Evolutionary conservation across 2,329 filamentous ascomycete genomes (phyloP), one percentile per base, ranked within the genome.

Genomic region (Pseudogymnoascus verrucosus): DNA sequence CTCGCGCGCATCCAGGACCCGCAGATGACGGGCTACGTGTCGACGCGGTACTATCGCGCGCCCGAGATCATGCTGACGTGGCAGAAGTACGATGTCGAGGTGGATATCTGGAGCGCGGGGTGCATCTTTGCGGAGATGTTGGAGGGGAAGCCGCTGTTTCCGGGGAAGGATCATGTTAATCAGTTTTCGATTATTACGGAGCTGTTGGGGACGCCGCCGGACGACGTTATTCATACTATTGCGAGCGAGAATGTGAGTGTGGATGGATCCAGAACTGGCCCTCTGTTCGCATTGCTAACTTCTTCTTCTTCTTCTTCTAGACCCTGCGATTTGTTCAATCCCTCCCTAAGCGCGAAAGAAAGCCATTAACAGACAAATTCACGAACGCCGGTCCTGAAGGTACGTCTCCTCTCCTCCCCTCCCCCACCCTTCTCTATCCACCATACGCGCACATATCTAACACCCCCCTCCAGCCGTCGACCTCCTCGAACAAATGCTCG

Each of bases 41-140:
- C 95, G 59, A 99, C 95, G 67, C 84, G 95, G 82, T 99, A 99
- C 83, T 99, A 99, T 83, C 88, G 95, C 73, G 95, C 95, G 7
- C 95, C 95, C 16, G 95, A 99, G 78, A 99, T 99, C 75, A 99
- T 99, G 95, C 91, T 99, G 75, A 98, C 95, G 68, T 99, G 95
- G 95, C 95, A 99, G 82, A 99, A 99, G 80, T 99, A 99, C 78
- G 95, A 99, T 71, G 88, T 98, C 59, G 95, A 98, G 79, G 95
- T 99, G 64, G 95, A 99, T 76, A 96, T 99, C 75, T 99, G 95
- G 95, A 98, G 95, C 75, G 93, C 93, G 16, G 95, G 95, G 66
- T 99, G 95, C 78, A 99, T 99, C 75, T 98, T 99, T 71, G 95
- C 95, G 44, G 95, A 99, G 79, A 99, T 99, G 95, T 84, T 99